Base-by-base conservation (phyloP, 108 stramenopile species). In the Skeletonema grethae region DNA sequence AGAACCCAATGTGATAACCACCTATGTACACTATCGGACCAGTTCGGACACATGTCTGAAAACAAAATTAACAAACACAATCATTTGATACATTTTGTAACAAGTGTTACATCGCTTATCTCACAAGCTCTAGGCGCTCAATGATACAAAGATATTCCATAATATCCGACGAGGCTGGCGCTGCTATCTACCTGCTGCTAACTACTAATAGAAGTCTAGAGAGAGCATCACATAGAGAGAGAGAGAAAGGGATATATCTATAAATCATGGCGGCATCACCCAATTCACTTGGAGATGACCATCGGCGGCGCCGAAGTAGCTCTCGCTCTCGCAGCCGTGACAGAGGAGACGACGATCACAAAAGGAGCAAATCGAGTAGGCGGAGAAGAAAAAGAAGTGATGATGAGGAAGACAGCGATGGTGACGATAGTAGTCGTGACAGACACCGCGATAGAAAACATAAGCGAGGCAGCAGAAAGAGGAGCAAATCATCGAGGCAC, bases 1-100 rank as follows among this genome's bases (percentile, higher is more conserved):
- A 88, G 88, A 88, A 88, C 88, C 88, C 72, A 24, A 67, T 67
- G 84, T 88, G 88, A 86, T 88, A 86, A 88, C 88, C 88, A 88
- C 67, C 88, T 88, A n/a, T n/a, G n/a, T n/a, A 88, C 88, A 88
- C 88, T 86, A 88, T 71, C 46, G 84, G 70, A 75, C 87, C 84
- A 43, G 9, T 10, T 38, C 36, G 10, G 36, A 38, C 36, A 11
- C 11, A 10, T 38, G 36, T 38, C 36, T 38, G 10, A 38, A 38
- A 38, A 34, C 0, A 1, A 34, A 0, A 6, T 6, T 7, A 6
- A 34, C 6, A 34, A 34, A 7, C 0, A 34, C 32, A 5, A 5
- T 7, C 1, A 3, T 34, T 28, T 1, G 25, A 28, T 28, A 28
- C 25, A 28, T 28, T 28, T 28, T 28, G 25, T 28, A 28, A 28